Evolutionary conservation across 805 yeast genomes (phyloP), one percentile per base, ranked within the genome.

Genomic region (Wilhelminamyces savonicus): DNA sequence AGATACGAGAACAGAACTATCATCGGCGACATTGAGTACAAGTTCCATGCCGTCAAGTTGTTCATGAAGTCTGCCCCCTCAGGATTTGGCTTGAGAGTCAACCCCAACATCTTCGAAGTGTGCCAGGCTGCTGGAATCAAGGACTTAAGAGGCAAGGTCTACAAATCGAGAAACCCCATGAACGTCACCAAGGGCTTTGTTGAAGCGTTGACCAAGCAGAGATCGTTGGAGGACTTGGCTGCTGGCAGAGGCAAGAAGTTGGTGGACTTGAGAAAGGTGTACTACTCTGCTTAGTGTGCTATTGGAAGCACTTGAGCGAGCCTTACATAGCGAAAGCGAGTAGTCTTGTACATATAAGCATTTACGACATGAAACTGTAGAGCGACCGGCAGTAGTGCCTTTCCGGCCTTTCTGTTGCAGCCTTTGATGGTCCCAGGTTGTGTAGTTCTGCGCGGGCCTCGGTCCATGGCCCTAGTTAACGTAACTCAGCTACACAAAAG

Each of bases 81-180:
- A 1, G 97, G 97, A 48, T 82, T 82, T 40, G 98, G 98, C 13
- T 70, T 92, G 36, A 73, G 97, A 46, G 95, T 87, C 26, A 88
- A 88, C 61, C 94, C 84, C 42, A 76, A 81, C 55, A 78, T 92
- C 40, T 86, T 80, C 48, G 96, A 87, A 62, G 76, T 92, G 35
- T 88, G 97, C 57, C 83, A 82, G 53, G 78, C 87, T 35, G 95
- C 88, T 1, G 98, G 98, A 39, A 86, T 92, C 56, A 83, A 82
- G 57, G 98, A 92, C 60, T 65, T 92, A 48, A 76, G 87, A 46
- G 96, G 94, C 4, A 90, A 90, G 52, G 83, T 90, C 27, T 85
- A 82, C 67, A 81, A 87, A 49, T 84, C 95, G 21, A 76, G 97
- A 68, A 92, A 90, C 62, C 81, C 82, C 29, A 86, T 92, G 94